These are phyloP conservation scores for Fonsecaea nubica DNA, from an alignment of 2,329 filamentous ascomycete species.

Conservation along the genomic window DNA sequence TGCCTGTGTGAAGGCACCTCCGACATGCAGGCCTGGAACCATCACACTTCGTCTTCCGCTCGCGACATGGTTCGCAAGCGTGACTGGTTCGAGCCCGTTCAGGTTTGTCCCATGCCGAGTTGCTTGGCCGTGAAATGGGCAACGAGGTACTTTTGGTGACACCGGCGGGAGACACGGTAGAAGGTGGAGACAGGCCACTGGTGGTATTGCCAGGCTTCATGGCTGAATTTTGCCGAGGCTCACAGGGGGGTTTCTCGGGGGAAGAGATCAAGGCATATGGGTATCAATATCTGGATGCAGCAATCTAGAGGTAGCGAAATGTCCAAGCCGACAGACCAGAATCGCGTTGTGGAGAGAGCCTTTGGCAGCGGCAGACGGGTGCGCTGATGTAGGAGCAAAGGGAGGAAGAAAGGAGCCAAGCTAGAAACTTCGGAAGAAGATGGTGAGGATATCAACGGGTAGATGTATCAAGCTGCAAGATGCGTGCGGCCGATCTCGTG, in stretches of 20 bases:
- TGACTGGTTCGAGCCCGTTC: conserved; percentile 40
- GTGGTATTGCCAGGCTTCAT: conserved; percentile 24
- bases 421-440: conserved; percentile 21
- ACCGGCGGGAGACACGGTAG: conserved; percentile 16
- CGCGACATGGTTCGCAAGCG: conserved; percentile 41
- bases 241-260: background rate
- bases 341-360: background rate
- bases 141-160: conserved; percentile 22
- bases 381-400: background rate
- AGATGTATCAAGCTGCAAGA: conserved; percentile 26
- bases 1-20: conserved; percentile 40
- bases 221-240: conserved; percentile 17
- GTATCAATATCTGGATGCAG: background rate
- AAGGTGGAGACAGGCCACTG: conserved; percentile 25
- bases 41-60: conserved; percentile 41
- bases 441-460: conserved; percentile 19
- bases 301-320: background rate
- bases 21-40: conserved; percentile 39
- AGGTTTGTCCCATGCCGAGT: conserved; percentile 37
- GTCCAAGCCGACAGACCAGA: background rate
- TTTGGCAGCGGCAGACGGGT: background rate
- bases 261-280: background rate
- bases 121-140: conserved; percentile 24
- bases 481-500: conserved; percentile 26
- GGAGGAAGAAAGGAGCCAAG: conserved; percentile 14